phyloP scores from a whole-genome alignment of 2,329 filamentous ascomycete genomes.

The Talaromyces islandicus region DNA sequence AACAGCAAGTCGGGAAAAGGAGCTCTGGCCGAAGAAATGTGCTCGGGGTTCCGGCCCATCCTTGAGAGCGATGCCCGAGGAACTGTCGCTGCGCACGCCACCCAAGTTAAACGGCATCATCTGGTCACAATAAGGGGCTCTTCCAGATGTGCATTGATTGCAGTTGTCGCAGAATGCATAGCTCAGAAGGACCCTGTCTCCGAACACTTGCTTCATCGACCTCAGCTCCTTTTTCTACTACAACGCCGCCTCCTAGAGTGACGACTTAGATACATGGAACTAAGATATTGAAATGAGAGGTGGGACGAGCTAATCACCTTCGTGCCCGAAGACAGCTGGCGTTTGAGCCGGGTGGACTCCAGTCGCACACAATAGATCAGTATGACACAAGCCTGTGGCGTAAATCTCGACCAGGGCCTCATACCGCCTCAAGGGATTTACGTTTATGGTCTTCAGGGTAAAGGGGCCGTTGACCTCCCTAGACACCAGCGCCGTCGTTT shows the following conservation, averaged over 20 bases:
- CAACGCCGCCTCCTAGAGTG: neutral
- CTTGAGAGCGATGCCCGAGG: slow-evolving; percentile 17
- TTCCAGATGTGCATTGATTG: slow-evolving; percentile 14
- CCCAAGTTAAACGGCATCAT: slow-evolving; percentile 20
- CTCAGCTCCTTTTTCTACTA: neutral
- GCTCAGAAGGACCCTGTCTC: slow-evolving; percentile 26
- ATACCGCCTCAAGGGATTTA: neutral
- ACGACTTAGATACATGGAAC: neutral
- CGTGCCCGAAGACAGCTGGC: neutral
- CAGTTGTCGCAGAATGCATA: slow-evolving; percentile 21
- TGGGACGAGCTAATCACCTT: neutral
- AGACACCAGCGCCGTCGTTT: neutral
- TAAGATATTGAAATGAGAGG: neutral
- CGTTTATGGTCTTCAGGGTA: neutral
- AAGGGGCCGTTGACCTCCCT: neutral
- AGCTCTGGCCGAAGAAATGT: slow-evolving; percentile 33
- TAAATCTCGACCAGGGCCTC: neutral
- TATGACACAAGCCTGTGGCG: neutral
- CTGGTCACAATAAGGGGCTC: slow-evolving; percentile 16
- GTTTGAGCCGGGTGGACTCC: neutral
- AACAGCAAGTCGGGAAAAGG: slow-evolving; percentile 25
- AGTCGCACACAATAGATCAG: neutral
- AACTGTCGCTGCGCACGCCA: slow-evolving; percentile 14
- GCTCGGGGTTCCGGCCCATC: slow-evolving; percentile 18
- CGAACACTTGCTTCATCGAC: slow-evolving; percentile 10